Evolutionary conservation across 805 yeast genomes (phyloP), one percentile per base, ranked within the genome.

Genomic region (Pichia insulana): DNA sequence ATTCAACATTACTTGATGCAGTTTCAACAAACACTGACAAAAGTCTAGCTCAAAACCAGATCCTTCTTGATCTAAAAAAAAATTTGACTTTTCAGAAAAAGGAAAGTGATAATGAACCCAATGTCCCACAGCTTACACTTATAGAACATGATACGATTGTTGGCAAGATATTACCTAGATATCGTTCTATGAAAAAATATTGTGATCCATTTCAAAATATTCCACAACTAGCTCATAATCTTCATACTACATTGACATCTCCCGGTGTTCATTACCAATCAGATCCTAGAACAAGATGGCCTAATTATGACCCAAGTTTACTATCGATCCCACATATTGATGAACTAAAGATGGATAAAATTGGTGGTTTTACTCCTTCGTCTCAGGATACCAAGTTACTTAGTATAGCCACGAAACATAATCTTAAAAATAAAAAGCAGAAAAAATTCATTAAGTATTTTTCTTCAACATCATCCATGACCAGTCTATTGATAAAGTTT

Each of bases 381-480:
- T 74, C 84, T 3, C 74, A 74, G 52, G 96, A 90, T 63, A 46
- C 55, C 11, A 54, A 54, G 0, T 65, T 90, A 37, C 52, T 73
- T 1, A 41, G 65, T 4, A 58, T 82, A 9, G 79, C 90, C 0
- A 17, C 28, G 47, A 47, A 15, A 8, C 8, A 41, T 2, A 30
- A 45, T 27, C 34, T n/a, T 1, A 13, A 38, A 8, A 33, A 35
- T 7, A 1, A 9, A 10, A 36, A 22, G 7, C 30, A 30, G 4
- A 40, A 2, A 36, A 43, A 6, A 20, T 31, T 44, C 50, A 34
- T 66, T 52, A 56, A 59, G 43, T 90, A 70, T 56, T 75, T 73
- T 44, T 83, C 94, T 2, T 87, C 96, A 1, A 88, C 97, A 0
- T 83, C 95, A 16, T 83, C 96, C 1, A 73, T 90, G 84, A 89